Evolutionary conservation across 352 stramenopile species (phyloP), one percentile per base, ranked within the genome.

Genomic region (Pythium myriotylum): DNA sequence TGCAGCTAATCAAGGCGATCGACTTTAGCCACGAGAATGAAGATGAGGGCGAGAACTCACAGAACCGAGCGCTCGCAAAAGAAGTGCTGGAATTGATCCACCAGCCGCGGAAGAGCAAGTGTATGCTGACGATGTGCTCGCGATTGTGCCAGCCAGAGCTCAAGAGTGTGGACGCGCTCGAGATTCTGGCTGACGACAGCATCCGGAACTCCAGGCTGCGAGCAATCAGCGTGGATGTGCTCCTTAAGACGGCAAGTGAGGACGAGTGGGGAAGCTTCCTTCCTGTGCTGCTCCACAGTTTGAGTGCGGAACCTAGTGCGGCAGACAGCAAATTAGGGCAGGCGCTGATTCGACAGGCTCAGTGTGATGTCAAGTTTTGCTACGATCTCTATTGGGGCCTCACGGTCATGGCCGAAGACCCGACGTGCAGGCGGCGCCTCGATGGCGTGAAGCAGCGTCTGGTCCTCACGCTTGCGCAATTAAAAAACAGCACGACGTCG

Each of bases 91-190:
- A 59, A 20, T 48, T 94, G 35, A 70, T 94, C 33, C 74, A 81
- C 48, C 76, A 87, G 52, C 72, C 87, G 37, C 81, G 85, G 8
- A 73, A 70, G 50, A 74, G 89, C 64, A 94, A 90, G 58, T 94
- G 85, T 54, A 94, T 94, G 85, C 60, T 94, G 37, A 94, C 85
- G 0, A 94, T 94, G 85, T 94, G 85, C 58, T 92, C 83, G 39
- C 79, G 85, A 8, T 70, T 94, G 9, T 94, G 85, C 46, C 80
- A 92, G 43, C 74, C 74, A 0, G 78, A 92, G 51, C 73, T 94
- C 29, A 75, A 74, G 27, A 91, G 83, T 20, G 83, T 94, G 5
- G 85, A 94, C 49, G 83, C 85, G 27, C 67, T 94, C 2, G 85
- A 94, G 59, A 80, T 94, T 37, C 68, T 94, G 13, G 74, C 85